A percentile compares a stretch with the other conserved stretches of the same genome.
Evolutionary conservation across 2,329 filamentous ascomycete genomes (phyloP).

Genomic region (Colletotrichum truncatum): DNA sequence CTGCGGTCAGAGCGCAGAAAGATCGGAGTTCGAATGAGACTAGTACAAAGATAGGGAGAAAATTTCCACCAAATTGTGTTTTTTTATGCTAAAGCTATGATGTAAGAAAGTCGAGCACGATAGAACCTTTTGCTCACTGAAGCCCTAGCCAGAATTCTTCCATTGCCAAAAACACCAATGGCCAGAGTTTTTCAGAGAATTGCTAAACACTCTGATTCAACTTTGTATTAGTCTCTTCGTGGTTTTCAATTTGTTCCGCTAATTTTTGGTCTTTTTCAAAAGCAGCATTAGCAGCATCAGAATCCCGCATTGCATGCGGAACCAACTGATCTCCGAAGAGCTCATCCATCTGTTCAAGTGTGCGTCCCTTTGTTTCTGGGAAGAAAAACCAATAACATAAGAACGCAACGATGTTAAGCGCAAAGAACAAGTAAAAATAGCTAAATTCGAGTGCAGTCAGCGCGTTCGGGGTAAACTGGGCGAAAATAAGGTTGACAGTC

Average conservation of each 20-base stretch:
- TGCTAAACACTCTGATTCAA: no score
- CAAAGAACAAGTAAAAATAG: conserved; percentile 49
- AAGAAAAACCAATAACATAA: conserved; percentile 38
- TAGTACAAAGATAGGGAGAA: no score
- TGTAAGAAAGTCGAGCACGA: no score
- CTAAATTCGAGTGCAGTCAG: conserved; percentile 51
- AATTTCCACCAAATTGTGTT: no score
- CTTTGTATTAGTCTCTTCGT: no score
- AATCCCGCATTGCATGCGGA: conserved; percentile 24
- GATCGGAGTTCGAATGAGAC: no score
- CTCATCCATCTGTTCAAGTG: conserved; percentile 46
- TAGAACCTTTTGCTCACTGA: no score
- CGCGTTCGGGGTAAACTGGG: conserved; percentile 57
- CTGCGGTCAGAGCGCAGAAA: no score
- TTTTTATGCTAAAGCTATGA: no score
- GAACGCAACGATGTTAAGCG: conserved; percentile 36
- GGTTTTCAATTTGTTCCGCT: conserved; percentile 12
- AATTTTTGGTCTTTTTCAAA: conserved; percentile 19
- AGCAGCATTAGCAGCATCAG: conserved; percentile 7
- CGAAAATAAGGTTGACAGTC: conserved; percentile 52
- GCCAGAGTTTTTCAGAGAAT: no score
- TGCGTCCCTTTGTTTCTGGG: conserved; percentile 43
- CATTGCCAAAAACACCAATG: no score
- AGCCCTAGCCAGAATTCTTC: no score
- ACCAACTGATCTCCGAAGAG: conserved; percentile 40